phyloP scores from a whole-genome alignment of 768 basidiomycete species.

The Mycena chlorophos region DNA sequence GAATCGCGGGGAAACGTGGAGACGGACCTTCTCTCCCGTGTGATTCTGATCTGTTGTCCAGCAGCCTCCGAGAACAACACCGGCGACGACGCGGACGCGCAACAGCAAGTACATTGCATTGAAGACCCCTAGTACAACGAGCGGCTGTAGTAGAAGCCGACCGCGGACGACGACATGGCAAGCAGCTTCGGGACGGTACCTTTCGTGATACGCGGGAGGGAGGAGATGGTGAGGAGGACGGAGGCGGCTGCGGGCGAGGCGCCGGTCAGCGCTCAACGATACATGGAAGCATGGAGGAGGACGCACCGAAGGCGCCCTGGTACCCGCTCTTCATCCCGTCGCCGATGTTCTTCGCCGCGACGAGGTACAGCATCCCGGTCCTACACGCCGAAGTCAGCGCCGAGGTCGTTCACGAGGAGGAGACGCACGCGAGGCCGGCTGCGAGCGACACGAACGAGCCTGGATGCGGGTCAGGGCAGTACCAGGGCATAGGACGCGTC shows the following conservation, averaged over 20 bases:
- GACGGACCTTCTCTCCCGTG: too few relatives aligned
- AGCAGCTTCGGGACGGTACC: constrained; percentile 52
- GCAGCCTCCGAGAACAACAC: neutral
- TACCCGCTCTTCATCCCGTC: constrained; percentile 48
- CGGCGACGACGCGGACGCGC: neutral
- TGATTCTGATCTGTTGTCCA: neutral
- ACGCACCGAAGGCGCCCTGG: constrained; percentile 51
- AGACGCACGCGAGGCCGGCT: constrained; percentile 50
- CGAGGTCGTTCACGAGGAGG: too few relatives aligned
- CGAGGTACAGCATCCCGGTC: constrained; percentile 55
- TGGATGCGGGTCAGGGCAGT: too few relatives aligned
- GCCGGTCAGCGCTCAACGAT: neutral
- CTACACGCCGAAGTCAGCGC: too few relatives aligned
- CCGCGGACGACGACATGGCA: constrained; percentile 42
- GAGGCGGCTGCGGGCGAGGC: constrained; percentile 44
- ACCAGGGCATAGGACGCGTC: too few relatives aligned
- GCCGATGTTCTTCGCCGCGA: constrained; percentile 51
- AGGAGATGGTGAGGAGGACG: constrained; percentile 48
- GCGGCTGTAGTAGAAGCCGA: constrained; percentile 50
- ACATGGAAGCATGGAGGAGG: neutral
- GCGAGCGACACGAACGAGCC: constrained; percentile 58
- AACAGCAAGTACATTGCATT: neutral
- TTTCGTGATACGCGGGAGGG: constrained; percentile 49
- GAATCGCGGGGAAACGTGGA: neutral
- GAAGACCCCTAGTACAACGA: constrained; percentile 29